Percentiles rank a stretch among this genome's conserved stretches.
These are phyloP conservation scores for Candida pseudoglaebosa DNA, from an alignment of 805 yeast species.

Conservation along the genomic window DNA sequence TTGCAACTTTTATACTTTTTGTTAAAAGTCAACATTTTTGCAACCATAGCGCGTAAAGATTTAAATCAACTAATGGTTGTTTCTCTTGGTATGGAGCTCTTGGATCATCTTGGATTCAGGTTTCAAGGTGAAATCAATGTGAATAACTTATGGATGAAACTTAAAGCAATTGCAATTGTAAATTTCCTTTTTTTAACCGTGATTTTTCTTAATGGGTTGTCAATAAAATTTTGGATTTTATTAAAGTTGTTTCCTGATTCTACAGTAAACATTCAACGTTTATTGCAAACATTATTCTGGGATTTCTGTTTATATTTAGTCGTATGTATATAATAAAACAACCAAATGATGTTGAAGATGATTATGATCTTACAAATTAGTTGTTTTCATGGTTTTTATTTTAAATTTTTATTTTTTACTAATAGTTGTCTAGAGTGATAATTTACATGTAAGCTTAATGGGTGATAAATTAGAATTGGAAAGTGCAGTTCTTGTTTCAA, in stretches of 20 bases:
- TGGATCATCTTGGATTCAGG: slow-evolving; percentile 2
- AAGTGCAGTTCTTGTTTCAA: slow-evolving; percentile 42
- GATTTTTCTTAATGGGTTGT: not conserved
- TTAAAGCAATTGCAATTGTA: not conserved
- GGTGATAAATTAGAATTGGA: slow-evolving; percentile 41
- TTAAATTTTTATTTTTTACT: slow-evolving; percentile 5
- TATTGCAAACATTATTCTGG: slow-evolving; percentile 22
- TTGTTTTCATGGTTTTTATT: too few relatives aligned
- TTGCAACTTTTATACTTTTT: too few relatives aligned
- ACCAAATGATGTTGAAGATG: not conserved
- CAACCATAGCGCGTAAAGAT: slow-evolving; percentile 1
- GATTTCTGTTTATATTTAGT: slow-evolving; percentile 23
- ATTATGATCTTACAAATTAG: not conserved
- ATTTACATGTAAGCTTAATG: slow-evolving; percentile 26
- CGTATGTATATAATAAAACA: slow-evolving; percentile 16
- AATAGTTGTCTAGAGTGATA: slow-evolving; percentile 7
- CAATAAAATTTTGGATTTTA: slow-evolving; percentile 1
- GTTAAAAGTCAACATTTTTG: not conserved
- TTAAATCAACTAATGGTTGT: not conserved
- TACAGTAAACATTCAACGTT: slow-evolving; percentile 1
- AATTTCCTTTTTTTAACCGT: not conserved
- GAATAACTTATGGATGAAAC: not conserved
- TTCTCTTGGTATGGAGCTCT: slow-evolving; percentile 2
- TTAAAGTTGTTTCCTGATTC: slow-evolving; percentile 4
- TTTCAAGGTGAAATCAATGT: not conserved